Evolutionary conservation across 768 basidiomycete species (phyloP), one percentile per base, ranked within the genome.

Genomic region (Gymnopilus dilepis): DNA sequence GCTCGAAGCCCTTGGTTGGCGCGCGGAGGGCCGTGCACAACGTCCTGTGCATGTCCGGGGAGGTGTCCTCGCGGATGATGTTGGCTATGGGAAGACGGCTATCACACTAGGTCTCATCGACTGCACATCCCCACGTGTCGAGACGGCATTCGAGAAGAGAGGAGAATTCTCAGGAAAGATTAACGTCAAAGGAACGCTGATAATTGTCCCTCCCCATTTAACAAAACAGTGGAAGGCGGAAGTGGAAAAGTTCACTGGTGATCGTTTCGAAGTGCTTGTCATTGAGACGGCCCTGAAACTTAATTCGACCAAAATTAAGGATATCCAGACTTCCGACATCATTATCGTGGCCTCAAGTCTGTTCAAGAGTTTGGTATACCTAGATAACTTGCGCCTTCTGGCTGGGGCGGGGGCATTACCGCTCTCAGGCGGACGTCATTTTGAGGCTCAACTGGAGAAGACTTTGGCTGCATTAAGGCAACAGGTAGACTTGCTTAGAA

Each of bases 31-130:
- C 38, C 89, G 92, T 43, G 95, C 92, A 3, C 87, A 91, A 66
- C 78, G 95, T 33, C 85, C 89, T 0, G 83, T 93, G 55, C 82
- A 76, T 61, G 77, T 97, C 41, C 84, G 92, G 56, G 95, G 96
- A 17, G 95, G 96, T 9, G 95, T 97, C 50, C 85, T 97, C 43
- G 95, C 95, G 11, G 96, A 98, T 69, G 90, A 96, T 77, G 96
- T 98, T 61, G 96, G 96, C 51, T 98, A 98, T 70, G 96, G 96
- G 17, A 98, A 98, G 78, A 98, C 96, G 0, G 95, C 95, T 19
- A 96, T 97, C 65, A 95, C 94, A 2, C 83, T 98, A 28, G 95
- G 90, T n/a, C 82, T 98, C 61, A 90, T 97, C 63, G 91, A 94
- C 69, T 88, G 89, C 69, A 81, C 87, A 21, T 75, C 78, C 21